Conservation (phyloP, 352 stramenopile species). For the Phytophthora sojae region DNA sequence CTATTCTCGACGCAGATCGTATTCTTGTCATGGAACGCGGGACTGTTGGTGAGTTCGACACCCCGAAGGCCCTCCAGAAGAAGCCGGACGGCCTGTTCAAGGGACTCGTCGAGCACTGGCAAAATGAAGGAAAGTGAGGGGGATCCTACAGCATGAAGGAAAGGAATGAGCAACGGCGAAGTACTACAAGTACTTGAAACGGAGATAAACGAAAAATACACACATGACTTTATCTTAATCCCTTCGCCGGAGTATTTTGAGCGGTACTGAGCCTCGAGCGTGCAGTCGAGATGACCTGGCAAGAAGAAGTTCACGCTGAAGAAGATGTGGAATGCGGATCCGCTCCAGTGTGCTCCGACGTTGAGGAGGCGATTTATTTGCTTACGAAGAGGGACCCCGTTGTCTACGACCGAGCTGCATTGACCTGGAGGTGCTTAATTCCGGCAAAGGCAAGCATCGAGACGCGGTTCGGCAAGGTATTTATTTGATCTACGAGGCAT, state of each 20-base stretch:
- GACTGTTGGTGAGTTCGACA: constrained; percentile 94
- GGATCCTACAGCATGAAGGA: neutral
- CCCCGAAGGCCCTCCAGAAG: constrained; percentile 75
- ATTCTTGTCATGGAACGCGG: constrained; percentile 97
- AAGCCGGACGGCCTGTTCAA: constrained; percentile 80
- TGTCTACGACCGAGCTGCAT: constrained; percentile 51
- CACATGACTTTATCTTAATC: constrained; percentile 1
- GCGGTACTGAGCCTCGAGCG: neutral
- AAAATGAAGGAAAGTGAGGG: constrained; percentile 53
- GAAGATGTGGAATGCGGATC: neutral
- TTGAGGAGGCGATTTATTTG: constrained; percentile 61
- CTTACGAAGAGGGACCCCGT: constrained; percentile 59
- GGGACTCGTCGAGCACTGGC: constrained; percentile 80
- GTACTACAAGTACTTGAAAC: neutral
- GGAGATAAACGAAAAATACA: constrained; percentile 15
- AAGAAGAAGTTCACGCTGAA: constrained; percentile 5
- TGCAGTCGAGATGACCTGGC: constrained; percentile 10
- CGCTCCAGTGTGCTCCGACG: constrained; percentile 38
- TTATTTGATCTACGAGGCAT: neutral
- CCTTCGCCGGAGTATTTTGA: constrained; percentile 31
- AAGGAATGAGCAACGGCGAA: neutral
- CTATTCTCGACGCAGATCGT: constrained; percentile 96
- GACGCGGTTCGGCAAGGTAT: constrained; percentile 64
- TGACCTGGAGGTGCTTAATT: constrained; percentile 54
- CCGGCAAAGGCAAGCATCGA: constrained; percentile 47